phyloP scores from a whole-genome alignment of 2,329 filamentous ascomycete species.

The Knufia petricola region DNA sequence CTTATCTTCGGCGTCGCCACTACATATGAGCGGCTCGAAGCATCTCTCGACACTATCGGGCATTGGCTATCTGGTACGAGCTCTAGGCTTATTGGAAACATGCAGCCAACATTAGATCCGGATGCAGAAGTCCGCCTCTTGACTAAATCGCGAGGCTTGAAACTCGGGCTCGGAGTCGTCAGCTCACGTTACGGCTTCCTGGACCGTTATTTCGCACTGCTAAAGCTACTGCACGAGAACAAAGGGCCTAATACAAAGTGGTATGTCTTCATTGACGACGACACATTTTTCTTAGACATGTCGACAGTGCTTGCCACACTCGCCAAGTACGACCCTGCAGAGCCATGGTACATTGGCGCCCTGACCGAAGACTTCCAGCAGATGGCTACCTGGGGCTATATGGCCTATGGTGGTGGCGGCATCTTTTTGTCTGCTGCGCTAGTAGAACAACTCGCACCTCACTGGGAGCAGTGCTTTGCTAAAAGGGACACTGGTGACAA shows the following conservation, averaged over 20 bases:
- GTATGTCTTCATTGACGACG: slow-evolving; percentile 52
- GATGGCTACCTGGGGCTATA: slow-evolving; percentile 45
- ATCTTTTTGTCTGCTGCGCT: slow-evolving; percentile 49
- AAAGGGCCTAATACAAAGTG: slow-evolving; percentile 37
- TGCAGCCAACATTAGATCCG: slow-evolving; percentile 32
- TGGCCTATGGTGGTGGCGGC: slow-evolving; percentile 54
- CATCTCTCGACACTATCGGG: slow-evolving; percentile 43
- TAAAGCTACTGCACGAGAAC: slow-evolving; percentile 39
- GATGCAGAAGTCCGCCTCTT: slow-evolving; percentile 24
- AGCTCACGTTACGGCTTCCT: slow-evolving; percentile 30
- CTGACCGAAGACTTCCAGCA: slow-evolving; percentile 48
- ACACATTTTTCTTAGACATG: slow-evolving; percentile 54
- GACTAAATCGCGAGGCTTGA: slow-evolving; percentile 29
- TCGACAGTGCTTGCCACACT: slow-evolving; percentile 38
- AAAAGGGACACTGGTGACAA: slow-evolving; percentile 44
- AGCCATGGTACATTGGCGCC: slow-evolving; percentile 46
- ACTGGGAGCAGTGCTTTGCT: slow-evolving; percentile 42
- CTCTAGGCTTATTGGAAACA: slow-evolving; percentile 44
- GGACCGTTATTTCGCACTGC: slow-evolving; percentile 48
- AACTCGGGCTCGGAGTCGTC: slow-evolving; percentile 35
- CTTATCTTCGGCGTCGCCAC: slow-evolving; percentile 52
- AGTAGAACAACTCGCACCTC: slow-evolving; percentile 37
- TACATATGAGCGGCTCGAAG: slow-evolving; percentile 40
- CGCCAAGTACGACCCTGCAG: slow-evolving; percentile 39
- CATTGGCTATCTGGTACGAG: slow-evolving; percentile 48